Percentiles rank a stretch among this genome's conserved stretches.
phyloP scores from a whole-genome alignment of 179 eudicot genomes.

The Silene vulgaris region DNA sequence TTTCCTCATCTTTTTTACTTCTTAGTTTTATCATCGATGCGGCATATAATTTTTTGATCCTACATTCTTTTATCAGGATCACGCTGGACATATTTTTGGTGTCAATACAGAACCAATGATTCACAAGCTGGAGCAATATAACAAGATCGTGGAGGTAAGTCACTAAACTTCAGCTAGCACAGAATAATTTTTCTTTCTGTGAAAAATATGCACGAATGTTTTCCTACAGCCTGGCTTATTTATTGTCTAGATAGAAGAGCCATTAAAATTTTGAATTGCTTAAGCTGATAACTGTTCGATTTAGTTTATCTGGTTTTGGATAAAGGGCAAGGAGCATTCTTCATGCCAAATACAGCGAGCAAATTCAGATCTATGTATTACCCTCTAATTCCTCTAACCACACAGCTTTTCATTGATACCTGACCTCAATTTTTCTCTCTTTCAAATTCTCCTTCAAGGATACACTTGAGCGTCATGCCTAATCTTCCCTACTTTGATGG shows the following conservation, averaged over 20 bases:
- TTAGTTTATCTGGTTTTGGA: too few relatives aligned
- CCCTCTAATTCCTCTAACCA: too few relatives aligned
- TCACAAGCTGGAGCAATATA: constrained; percentile 87
- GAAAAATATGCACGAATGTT: background rate
- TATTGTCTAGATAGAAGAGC: constrained; percentile 7
- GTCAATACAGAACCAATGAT: constrained; percentile 80
- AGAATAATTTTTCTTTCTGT: background rate
- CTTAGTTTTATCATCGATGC: background rate
- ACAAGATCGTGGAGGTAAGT: constrained; percentile 65
- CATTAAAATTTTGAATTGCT: background rate
- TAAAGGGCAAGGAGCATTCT: too few relatives aligned
- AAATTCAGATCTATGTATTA: too few relatives aligned
- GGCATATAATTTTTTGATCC: background rate
- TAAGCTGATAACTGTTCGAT: background rate
- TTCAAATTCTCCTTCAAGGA: too few relatives aligned
- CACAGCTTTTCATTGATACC: too few relatives aligned
- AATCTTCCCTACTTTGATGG: too few relatives aligned
- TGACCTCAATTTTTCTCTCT: too few relatives aligned
- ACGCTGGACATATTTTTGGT: constrained; percentile 98
- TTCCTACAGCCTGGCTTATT: background rate
- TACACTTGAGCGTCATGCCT: too few relatives aligned
- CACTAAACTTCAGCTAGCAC: constrained; percentile 16
- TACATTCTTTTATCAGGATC: constrained; percentile 56
- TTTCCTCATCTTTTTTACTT: background rate
- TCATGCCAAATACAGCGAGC: too few relatives aligned